A percentile compares a stretch with the other conserved stretches of the same genome.
Conservation (phyloP, 2,329 filamentous ascomycete genomes). For the Neoscytalidium dimidiatum region DNA sequence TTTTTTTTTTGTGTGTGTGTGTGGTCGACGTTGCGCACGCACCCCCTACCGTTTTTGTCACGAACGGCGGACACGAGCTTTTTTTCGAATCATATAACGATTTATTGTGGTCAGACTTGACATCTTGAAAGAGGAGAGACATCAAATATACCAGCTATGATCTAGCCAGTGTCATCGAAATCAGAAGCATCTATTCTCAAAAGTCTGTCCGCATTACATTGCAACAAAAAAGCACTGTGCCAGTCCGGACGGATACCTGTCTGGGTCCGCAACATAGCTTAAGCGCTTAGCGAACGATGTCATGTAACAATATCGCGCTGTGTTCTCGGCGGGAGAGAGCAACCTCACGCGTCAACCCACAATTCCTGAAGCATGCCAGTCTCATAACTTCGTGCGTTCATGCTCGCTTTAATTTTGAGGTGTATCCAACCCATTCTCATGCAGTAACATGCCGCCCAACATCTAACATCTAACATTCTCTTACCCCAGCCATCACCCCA, state of each 20-base stretch:
- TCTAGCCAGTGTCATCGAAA: background rate
- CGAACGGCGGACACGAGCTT: slow-evolving; percentile 9
- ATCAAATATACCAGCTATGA: background rate
- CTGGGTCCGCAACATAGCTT: too few species aligned
- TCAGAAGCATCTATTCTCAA: background rate
- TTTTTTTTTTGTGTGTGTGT: too few species aligned
- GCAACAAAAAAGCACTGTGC: too few species aligned
- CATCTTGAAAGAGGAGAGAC: background rate
- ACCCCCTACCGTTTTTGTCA: slow-evolving; percentile 14
- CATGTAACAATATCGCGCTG: too few species aligned
- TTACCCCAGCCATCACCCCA: background rate
- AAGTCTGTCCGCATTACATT: background rate
- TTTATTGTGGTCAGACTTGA: too few species aligned
- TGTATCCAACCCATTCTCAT: background rate
- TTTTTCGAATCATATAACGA: background rate
- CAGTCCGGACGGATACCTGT: too few species aligned
- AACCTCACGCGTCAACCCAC: too few species aligned
- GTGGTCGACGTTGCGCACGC: background rate
- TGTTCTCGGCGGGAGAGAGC: too few species aligned
- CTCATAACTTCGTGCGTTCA: background rate
- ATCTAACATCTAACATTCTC: background rate
- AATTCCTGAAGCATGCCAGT: background rate
- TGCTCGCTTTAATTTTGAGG: background rate
- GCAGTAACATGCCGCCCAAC: background rate
- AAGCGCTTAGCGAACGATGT: too few species aligned